phyloP scores from a whole-genome alignment of 140 eudicot species.

The Anethum foeniculum region DNA sequence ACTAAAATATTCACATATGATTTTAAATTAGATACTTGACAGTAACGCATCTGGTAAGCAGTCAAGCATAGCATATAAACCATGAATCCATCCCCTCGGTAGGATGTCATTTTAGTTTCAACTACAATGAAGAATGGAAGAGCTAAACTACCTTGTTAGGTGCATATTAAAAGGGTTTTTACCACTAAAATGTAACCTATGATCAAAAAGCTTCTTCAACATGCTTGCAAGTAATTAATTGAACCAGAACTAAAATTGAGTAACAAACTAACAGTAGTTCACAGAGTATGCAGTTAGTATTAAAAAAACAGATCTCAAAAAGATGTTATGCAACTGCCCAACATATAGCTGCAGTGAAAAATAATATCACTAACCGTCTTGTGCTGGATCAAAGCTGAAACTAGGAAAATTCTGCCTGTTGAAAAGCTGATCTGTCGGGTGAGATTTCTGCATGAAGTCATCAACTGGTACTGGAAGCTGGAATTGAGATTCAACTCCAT shows the following conservation, averaged over 20 bases:
- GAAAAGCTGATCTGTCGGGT: slow-evolving; percentile 68
- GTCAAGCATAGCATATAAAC: neutral
- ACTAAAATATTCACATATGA: neutral
- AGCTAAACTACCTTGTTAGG: neutral
- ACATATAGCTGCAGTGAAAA: neutral
- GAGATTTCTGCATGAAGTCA: slow-evolving; percentile 93
- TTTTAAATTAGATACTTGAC: neutral
- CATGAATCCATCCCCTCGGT: neutral
- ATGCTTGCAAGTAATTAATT: neutral
- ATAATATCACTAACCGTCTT: slow-evolving; percentile 53
- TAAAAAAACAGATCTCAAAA: neutral
- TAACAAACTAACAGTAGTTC: neutral
- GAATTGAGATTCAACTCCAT: slow-evolving; percentile 93
- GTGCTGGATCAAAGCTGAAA: slow-evolving; percentile 57
- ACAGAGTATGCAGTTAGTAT: neutral
- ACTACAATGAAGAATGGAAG: neutral
- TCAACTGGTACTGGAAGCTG: slow-evolving; percentile 91
- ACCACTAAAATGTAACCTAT: neutral
- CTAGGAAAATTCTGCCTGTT: slow-evolving; percentile 53
- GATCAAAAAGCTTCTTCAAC: neutral
- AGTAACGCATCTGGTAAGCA: neutral
- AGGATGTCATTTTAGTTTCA: neutral
- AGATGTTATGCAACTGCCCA: neutral
- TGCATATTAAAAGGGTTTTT: neutral
- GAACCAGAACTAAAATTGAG: neutral